Evolutionary conservation across 116 monocot genomes (phyloP), one percentile per base, ranked within the genome.

Genomic region (Trichopus zeylanicus): DNA sequence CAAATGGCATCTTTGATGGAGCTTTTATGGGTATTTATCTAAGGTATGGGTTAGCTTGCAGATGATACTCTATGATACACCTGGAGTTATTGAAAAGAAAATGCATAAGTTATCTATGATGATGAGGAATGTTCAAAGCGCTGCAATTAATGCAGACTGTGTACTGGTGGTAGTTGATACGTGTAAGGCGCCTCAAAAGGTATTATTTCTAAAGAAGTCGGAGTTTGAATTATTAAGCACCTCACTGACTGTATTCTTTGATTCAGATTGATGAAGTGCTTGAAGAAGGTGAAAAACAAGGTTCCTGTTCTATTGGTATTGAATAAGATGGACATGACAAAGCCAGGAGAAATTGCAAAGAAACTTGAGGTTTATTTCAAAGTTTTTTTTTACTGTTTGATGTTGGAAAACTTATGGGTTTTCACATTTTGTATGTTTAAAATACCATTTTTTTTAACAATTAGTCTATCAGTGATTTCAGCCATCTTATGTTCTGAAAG

Each of bases 61-160:
- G 97, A 85, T 97, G 69, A 84, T 97, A 79, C 75, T 97, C 24
- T 97, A 79, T 73, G 97, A 97, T 61, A 97, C 97, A 32, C 97
- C 97, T 62, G 97, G 97, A 62, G 84, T 97, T 30, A 87, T 97
- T 28, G 78, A 84, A 55, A 90, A 78, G 59, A 75, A 87, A 55
- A 87, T 84, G 90, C 90, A 97, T 75, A 97, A 81, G 31, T 64
- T 97, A 64, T 63, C 79, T 25, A 75, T 97, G 91, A 97, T 97
- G 97, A 97, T 97, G 97, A 91, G 77, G 39, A 97, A 97, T 87
- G 91, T 90, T 18, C 78, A 84, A 12, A 84, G 70, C 61, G 91
- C 91, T 68, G 72, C 79, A 31, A 56, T 87, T 59, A 87, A 91
- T 79, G 97, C 97, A 32, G 91, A 97, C 34, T 97, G 91, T 71